Base-by-base conservation (phyloP, 768 basidiomycete genomes). In the Leccinum olivaceopallidum region DNA sequence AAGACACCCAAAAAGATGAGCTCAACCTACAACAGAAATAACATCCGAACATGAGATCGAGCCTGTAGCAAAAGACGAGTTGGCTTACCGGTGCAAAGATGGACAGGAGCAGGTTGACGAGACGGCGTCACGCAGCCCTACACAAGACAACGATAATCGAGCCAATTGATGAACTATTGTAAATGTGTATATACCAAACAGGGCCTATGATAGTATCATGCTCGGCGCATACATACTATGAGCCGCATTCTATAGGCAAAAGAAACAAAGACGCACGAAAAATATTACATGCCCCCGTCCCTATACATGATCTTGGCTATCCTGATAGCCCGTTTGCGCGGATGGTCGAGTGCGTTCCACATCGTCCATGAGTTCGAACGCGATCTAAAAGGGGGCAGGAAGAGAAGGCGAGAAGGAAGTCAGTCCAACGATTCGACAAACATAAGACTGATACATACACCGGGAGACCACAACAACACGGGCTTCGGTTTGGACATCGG, bases 261-360 rank as follows among this genome's bases (percentile, higher is more conserved):
- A 30, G 30, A 30, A 30, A 30, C 28, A 34, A n/a, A 44, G 30
- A 42, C 18, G 6, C 71, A 56, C 51, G 30, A 73, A 71, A 13
- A 74, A 59, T 50, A 24, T 24, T 75, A 68, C 34, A 63, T 14
- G 26, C 65, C 60, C 6, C 72, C 71, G 26, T 75, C 72, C 20
- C 71, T 62, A 30, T 30, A 30, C 30, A 30, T 30, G 30, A 30
- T 30, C 30, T 30, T 30, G 36, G 64, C 37, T 67, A 75, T 71
- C 48, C 54, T 34, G 10, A 30, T 37, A 6, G 28, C 6, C 28
- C 28, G 28, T 28, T 28, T 28, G 16, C 69, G 71, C 18, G 74
- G 75, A 22, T 55, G 63, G 37, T 75, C 68, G 14, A 73, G 59
- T 2, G 67, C 65, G 24, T 75, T 75, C 73, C 74, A 75, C 10